Percentiles rank a stretch among this genome's conserved stretches.
phyloP scores from a whole-genome alignment of 2,329 filamentous ascomycete species.

The Elsinoe perseae region DNA sequence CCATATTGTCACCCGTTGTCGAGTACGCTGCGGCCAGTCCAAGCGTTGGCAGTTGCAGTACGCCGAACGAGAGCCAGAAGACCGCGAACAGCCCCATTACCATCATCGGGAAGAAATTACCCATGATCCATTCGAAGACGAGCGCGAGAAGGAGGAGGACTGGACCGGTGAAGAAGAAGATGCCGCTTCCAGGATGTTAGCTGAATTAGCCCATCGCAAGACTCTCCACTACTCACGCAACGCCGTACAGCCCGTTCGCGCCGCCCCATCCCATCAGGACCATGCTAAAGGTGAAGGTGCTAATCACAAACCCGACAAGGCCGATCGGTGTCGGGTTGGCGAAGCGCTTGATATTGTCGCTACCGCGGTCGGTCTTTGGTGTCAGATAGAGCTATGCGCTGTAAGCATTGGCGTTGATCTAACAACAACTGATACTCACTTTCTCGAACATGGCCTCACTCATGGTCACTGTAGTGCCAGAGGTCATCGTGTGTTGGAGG shows the following conservation, averaged over 20 bases:
- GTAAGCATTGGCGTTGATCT: not conserved
- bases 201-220: not conserved
- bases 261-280: slow-evolving; percentile 35
- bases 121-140: slow-evolving; percentile 48
- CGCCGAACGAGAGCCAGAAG: slow-evolving; percentile 48
- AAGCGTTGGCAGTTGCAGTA: slow-evolving; percentile 45
- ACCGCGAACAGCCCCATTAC: slow-evolving; percentile 46
- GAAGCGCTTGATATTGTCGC: slow-evolving; percentile 22
- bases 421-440: not conserved
- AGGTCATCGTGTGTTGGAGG: slow-evolving; percentile 3
- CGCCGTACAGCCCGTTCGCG: slow-evolving; percentile 30
- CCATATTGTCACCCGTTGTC: slow-evolving; percentile 33
- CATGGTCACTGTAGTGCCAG: slow-evolving; percentile 8
- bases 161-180: slow-evolving; percentile 41
- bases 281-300: slow-evolving; percentile 35
- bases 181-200: slow-evolving; percentile 22
- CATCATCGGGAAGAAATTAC: slow-evolving; percentile 46
- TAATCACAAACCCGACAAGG: slow-evolving; percentile 33
- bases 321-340: slow-evolving; percentile 28
- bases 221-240: slow-evolving; percentile 21
- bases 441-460: slow-evolving; percentile 12
- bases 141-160: slow-evolving; percentile 41
- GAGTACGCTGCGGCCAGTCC: slow-evolving; percentile 40
- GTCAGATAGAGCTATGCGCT: slow-evolving; percentile 19
- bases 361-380: slow-evolving; percentile 23